Base-by-base conservation (phyloP, 176 grass and related monocot species). In the Bolboschoenus planiculmis region DNA sequence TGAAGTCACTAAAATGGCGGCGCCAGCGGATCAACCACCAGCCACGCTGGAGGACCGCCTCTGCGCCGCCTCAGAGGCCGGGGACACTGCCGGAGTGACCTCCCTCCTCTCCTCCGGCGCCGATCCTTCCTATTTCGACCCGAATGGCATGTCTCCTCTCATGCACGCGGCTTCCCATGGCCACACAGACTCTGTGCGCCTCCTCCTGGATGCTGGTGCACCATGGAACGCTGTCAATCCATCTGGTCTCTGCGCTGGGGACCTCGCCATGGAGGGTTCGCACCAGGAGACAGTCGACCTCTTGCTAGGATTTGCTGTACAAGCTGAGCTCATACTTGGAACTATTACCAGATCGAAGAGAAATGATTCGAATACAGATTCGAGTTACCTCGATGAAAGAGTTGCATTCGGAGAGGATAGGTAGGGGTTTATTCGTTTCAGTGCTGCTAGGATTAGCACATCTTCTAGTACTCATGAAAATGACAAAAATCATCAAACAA, bases 291-390 rank as follows among this genome's bases (percentile, higher is more conserved):
- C 90, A 26, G 87, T 89, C 81, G 92, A 98, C 82, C 73, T 88
- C 74, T 89, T 98, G 73, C 85, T 98, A 79, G 91, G 91, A 88
- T 89, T 90, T 67, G 90, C 90, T 58, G 87, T 98, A 11, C 92
- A 90, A 56, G 93, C 92, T 70, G 95, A 98, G 84, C 90, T 98
- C 82, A 84, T 98, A 83, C 92, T 98, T 23, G 92, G 90, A 66
- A 87, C 90, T 72, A 85, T 93, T 83, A 85, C 85, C 79, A 78
- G 90, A 30, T 82, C 79, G 4, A 82, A 82, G 79, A 64, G 36
- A 63, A 47, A 82, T 46, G 79, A 64, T 62, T 60, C 79, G 37
- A 30, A 46, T 21, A 3, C 20, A 2, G 79, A 47, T 34, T 82
- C 58, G 6, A 87, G 16, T 84, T 98, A 95, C 85, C 84, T 98